Evolutionary conservation across 352 stramenopile genomes (phyloP).

Genomic region (Pythium dissotocum): DNA sequence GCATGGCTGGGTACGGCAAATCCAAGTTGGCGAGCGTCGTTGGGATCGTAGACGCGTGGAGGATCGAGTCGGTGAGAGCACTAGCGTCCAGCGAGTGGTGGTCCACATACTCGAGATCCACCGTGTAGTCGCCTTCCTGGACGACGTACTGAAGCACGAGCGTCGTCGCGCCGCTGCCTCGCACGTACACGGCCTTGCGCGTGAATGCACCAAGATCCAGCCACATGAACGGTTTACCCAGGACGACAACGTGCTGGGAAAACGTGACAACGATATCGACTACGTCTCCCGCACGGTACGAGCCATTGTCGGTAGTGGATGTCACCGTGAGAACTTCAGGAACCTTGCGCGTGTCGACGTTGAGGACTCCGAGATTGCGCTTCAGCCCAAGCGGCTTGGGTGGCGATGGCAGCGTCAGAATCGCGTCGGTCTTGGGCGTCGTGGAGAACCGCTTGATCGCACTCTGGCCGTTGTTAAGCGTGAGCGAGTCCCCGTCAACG

Average conservation of each 20-base stretch:
- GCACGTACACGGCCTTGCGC: slow-evolving; percentile 54
- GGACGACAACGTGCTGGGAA: slow-evolving; percentile 70
- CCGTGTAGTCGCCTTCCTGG: slow-evolving; percentile 68
- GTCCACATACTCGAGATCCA: slow-evolving; percentile 81
- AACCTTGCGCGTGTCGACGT: slow-evolving; percentile 58
- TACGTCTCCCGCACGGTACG: slow-evolving; percentile 70
- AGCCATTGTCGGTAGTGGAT: slow-evolving; percentile 40
- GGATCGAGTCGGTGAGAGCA: slow-evolving; percentile 43
- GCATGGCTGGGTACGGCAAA: slow-evolving; percentile 63
- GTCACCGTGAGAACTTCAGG: slow-evolving; percentile 59
- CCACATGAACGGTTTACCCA: slow-evolving; percentile 63
- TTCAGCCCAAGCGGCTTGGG: slow-evolving; percentile 42
- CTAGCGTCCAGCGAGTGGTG: slow-evolving; percentile 77
- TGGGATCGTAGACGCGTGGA: slow-evolving; percentile 65
- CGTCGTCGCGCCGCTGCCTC: slow-evolving; percentile 49
- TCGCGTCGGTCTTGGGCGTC: slow-evolving; percentile 66
- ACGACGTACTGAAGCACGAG: slow-evolving; percentile 74
- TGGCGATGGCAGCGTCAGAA: slow-evolving; percentile 51
- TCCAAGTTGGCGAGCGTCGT: slow-evolving; percentile 67
- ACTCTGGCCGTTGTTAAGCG: slow-evolving; percentile 74
- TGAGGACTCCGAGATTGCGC: slow-evolving; percentile 40
- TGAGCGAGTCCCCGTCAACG: slow-evolving; percentile 52
- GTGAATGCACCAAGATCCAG: slow-evolving; percentile 56
- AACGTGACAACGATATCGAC: slow-evolving; percentile 64
- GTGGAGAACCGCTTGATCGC: slow-evolving; percentile 84